Evolutionary conservation across 2,329 filamentous ascomycete genomes (phyloP), one percentile per base, ranked within the genome.

Genomic region (Rutstroemia sp.): DNA sequence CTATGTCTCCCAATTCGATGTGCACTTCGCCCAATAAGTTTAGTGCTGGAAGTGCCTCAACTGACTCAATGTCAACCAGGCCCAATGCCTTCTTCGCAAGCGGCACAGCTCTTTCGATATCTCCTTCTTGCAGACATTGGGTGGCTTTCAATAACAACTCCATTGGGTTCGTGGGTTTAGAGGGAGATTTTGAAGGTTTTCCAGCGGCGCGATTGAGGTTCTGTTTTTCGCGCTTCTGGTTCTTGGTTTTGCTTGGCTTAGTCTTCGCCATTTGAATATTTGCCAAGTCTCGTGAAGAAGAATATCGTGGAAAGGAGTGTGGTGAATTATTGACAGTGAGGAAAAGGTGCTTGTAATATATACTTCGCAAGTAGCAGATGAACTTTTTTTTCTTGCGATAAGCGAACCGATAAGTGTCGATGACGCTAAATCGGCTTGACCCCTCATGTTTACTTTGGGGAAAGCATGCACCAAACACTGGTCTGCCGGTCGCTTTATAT

Each of bases 1-100:
- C 87, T 54, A 88, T 78, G 46, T 96, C 89, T 60, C 94, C 62
- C 49, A 70, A 55, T 67, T 73, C 54, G 60, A 71, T 62, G 64
- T 73, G 61, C 57, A 73, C 68, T 68, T 73, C 66, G 45, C 68
- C 60, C 14, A 70, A 57, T 10, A 71, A 49, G 60, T 69, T 70
- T 10, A 70, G 59, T 5, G 65, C 64, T 8, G 64, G 68, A n/a
- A 71, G 48, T 19, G 67, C 63, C 25, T 66, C 65, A 30, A 58
- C 57, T 0, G 62, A 64, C 4, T 67, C 59, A 2, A 47, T 34
- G 53, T 68, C 60, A 5, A 67, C 42, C 6, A 62, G 51, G 1
- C 45, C 41, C n/a, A 70, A 47, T 16, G 69, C 69, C 2, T 57
- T 60, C 54, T 67, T 63, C 48, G 68, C 68, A 10, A 65, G 51